Evolutionary conservation across 306 rosid genomes (phyloP), one percentile per base, ranked within the genome.

Genomic region (Argentina anserina): DNA sequence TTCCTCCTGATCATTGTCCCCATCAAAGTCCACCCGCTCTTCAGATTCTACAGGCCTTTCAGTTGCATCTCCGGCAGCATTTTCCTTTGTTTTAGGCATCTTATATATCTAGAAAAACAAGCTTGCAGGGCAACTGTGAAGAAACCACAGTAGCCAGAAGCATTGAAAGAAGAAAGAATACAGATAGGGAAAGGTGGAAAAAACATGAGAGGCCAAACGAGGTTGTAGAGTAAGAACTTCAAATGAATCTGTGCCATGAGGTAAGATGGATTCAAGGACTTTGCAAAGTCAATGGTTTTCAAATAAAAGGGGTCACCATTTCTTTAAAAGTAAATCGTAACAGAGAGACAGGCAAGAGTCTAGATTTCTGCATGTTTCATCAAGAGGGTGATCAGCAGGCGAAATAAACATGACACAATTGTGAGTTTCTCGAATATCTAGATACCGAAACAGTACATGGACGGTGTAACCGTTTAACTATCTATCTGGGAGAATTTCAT

Each of bases 51-150:
- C 69, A 46, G 83, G 86, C 70, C 82, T 86, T 69, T 85, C 87
- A 62, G 68, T 46, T 28, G 67, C 82, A 50, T 80, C 90, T 52
- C 80, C 63, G 62, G 75, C 70, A 78, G 83, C 83, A 71, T 36
- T 64, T 50, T 61, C 76, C 53, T 78, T 82, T 70, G 87, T 77
- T 78, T 82, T 90, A 17, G 85, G 83, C 92, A 90, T 90, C 84
- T 84, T 87, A 75, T 79, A 78, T 72, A 86, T 84, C 89, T 87
- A 87, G 47, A 82, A 81, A 80, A 81, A 81, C 63, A 90, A 84
- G 87, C 96, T 90, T 86, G 86, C 85, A 82, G 75, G 89, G 87
- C 85, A 85, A 86, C 88, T 90, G 87, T 84, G 89, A 86, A 79
- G 80, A 82, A 81, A 84, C 83, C 92, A 84, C 86, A 79, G 90